Evolutionary conservation across 2,329 filamentous ascomycete species (phyloP).

Genomic region (Pestalotiopsis sp.): DNA sequence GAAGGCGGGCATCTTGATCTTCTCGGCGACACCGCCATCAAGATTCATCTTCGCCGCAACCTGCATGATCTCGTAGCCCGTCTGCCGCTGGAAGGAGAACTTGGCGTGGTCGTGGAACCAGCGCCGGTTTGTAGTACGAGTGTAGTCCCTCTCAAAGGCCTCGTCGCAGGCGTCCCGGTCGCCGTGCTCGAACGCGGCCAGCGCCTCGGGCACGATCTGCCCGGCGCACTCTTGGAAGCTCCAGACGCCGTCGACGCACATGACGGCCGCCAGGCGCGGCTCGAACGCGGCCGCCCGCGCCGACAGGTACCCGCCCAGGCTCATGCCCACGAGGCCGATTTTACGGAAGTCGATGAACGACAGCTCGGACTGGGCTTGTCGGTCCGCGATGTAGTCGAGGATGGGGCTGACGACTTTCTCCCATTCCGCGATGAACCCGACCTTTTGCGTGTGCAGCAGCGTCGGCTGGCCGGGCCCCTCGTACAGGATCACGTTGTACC

Average conservation of each 20-base stretch:
- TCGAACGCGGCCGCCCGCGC: constrained; percentile 29
- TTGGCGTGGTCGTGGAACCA: constrained; percentile 36
- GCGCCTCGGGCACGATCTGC: constrained; percentile 18
- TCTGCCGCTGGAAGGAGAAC: constrained; percentile 33
- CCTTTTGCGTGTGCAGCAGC: constrained; percentile 18
- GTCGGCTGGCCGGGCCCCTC: constrained; percentile 19
- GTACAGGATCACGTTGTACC: constrained; percentile 28
- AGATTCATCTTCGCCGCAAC: constrained; percentile 14
- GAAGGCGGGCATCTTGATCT: constrained; percentile 26
- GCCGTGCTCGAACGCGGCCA: constrained; percentile 16
- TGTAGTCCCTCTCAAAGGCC: neutral
- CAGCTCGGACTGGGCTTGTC: neutral
- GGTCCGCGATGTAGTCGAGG: constrained; percentile 17
- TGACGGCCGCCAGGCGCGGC: constrained; percentile 20
- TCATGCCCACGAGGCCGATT: constrained; percentile 16
- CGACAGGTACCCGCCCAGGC: constrained; percentile 20
- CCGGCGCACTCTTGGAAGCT: constrained; percentile 12
- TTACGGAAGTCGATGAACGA: constrained; percentile 13
- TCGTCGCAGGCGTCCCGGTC: constrained; percentile 18
- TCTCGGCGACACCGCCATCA: constrained; percentile 15
- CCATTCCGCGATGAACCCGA: constrained; percentile 21
- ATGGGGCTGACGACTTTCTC: constrained; percentile 20
- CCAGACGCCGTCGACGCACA: constrained; percentile 19
- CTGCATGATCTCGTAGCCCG: constrained; percentile 24
- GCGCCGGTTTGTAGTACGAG: constrained; percentile 14